A percentile compares a stretch with the other conserved stretches of the same genome.
Conservation (phyloP, 164 flowering plant genomes). For the Taxillus chinensis region DNA sequence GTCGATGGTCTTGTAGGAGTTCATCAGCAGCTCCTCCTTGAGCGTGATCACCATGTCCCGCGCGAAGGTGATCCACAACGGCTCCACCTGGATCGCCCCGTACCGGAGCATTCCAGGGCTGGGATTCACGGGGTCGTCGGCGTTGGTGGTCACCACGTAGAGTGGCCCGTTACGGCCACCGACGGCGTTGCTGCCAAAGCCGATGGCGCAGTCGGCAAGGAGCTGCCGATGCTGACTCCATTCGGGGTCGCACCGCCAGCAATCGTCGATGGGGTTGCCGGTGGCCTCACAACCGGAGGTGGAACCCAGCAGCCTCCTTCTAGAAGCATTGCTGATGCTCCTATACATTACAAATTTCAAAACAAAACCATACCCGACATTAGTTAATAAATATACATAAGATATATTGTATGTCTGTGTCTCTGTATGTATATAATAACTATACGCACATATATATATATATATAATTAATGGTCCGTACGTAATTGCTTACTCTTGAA, state of each 20-base stretch:
- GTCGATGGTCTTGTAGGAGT: constrained; percentile 31
- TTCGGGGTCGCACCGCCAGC: constrained; percentile 36
- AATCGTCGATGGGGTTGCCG: constrained; percentile 35
- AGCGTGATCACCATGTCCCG: constrained; percentile 32
- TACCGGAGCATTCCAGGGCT: constrained; percentile 28
- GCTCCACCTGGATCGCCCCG: constrained; percentile 27
- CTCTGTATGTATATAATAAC: too few relatives aligned
- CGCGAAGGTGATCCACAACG: constrained; percentile 37
- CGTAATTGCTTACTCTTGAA: too few relatives aligned
- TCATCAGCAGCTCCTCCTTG: constrained; percentile 23
- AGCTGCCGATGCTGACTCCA: constrained; percentile 25
- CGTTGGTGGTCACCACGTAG: constrained; percentile 20
- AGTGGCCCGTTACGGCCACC: constrained; percentile 30
- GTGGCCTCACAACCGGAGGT: constrained; percentile 13
- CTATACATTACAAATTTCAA: too few relatives aligned
- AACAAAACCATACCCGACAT: too few relatives aligned
- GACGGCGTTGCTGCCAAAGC: constrained; percentile 29
- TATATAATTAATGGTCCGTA: too few relatives aligned
- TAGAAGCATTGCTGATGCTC: too few relatives aligned
- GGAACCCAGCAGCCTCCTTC: too few relatives aligned
- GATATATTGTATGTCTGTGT: too few relatives aligned
- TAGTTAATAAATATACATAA: too few relatives aligned
- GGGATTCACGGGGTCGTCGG: constrained; percentile 21
- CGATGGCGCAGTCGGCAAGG: constrained; percentile 30
- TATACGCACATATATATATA: too few relatives aligned